These are phyloP conservation scores for Ammopiptanthus mongolicus DNA, from an alignment of 306 rosid species.

Conservation along the genomic window DNA sequence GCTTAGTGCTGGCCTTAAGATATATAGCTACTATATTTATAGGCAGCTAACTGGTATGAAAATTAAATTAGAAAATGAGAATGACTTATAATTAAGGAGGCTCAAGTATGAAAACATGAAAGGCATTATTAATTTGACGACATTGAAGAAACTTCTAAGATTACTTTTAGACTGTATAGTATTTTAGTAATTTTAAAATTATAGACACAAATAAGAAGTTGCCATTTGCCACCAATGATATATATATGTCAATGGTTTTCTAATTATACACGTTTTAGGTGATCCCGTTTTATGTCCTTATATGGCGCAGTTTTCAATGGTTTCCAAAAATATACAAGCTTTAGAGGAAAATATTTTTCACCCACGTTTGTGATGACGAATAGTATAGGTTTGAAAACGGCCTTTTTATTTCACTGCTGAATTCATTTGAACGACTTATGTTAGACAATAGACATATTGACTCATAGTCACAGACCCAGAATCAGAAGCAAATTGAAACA, in stretches of 20 bases:
- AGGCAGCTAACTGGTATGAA: background rate
- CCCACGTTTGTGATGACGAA: slow-evolving; percentile 2
- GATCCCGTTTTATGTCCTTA: background rate
- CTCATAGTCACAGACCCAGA: background rate
- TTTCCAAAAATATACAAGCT: background rate
- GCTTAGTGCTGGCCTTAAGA: background rate
- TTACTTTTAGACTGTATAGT: background rate
- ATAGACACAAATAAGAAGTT: background rate
- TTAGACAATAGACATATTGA: background rate
- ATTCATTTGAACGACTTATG: background rate
- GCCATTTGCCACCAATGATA: background rate
- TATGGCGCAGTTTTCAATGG: background rate
- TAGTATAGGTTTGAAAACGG: background rate
- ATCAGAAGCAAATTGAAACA: background rate
- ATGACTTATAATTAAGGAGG: no score
- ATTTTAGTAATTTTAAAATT: background rate
- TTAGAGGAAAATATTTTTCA: background rate
- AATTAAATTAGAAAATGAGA: background rate
- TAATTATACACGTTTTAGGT: background rate
- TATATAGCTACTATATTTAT: slow-evolving; percentile 6
- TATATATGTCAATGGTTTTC: background rate
- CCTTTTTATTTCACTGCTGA: background rate
- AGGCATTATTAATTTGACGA: background rate
- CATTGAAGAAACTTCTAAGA: background rate
- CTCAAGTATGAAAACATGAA: background rate